Evolutionary conservation across 768 basidiomycete species (phyloP).

Genomic region (Leccinum subtestaceum): DNA sequence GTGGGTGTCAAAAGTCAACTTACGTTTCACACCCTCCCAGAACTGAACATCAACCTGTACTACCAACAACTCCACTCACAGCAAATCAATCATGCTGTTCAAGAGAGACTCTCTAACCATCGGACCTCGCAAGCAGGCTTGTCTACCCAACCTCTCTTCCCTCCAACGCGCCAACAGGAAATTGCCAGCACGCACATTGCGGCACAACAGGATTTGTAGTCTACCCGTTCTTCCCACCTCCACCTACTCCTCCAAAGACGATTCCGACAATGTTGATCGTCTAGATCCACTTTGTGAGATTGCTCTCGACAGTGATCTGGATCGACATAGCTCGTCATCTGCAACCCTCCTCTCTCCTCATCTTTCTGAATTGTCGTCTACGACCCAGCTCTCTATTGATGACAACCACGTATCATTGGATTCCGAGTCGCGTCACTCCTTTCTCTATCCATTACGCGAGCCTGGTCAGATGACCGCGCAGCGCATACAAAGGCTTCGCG

Average conservation of each 20-base stretch:
- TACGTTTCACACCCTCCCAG: conserved; percentile 18
- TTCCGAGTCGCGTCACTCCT: conserved; percentile 10
- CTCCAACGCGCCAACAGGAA: conserved; percentile 1
- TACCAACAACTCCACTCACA: conserved; percentile 10
- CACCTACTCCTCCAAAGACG: neutral
- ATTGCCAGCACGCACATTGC: conserved; percentile 7
- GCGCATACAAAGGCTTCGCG: conserved; percentile 25
- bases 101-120: conserved; percentile 11
- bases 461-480: conserved; percentile 27
- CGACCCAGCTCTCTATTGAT: conserved; percentile 4
- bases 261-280: conserved; percentile 1
- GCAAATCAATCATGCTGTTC: conserved; percentile 17
- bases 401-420: conserved; percentile 9
- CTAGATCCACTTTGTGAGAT: conserved; percentile 12
- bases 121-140: conserved; percentile 5
- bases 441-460: conserved; percentile 15
- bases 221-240: conserved; percentile 11
- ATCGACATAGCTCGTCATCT: conserved; percentile 21
- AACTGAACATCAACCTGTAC: conserved; percentile 25
- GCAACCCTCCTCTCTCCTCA: conserved; percentile 20
- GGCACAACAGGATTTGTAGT: conserved; percentile 9
- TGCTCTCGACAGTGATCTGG: conserved; percentile 17
- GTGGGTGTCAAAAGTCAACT: conserved; percentile 23
- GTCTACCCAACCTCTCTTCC: neutral
- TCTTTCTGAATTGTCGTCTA: conserved; percentile 5